These are phyloP conservation scores for Fagopyrum homotropicum DNA, from an alignment of 148 eudicot species.

Conservation along the genomic window DNA sequence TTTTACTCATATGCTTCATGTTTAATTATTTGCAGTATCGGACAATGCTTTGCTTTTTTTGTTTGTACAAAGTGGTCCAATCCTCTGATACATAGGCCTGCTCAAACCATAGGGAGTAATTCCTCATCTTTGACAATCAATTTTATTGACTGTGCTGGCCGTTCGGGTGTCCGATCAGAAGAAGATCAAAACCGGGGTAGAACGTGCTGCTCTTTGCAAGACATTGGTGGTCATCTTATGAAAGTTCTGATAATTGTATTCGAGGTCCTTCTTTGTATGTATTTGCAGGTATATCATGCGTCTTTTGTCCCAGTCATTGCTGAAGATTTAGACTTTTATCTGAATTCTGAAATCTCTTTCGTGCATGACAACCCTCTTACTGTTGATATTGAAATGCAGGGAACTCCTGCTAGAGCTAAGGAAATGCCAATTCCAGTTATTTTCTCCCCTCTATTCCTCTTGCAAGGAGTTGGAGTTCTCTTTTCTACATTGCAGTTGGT, in stretches of 20 bases:
- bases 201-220: slow-evolving; percentile 53
- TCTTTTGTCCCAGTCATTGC: neutral
- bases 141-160: slow-evolving; percentile 69
- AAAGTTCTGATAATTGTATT: slow-evolving; percentile 68
- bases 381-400: slow-evolving; percentile 17
- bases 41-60: slow-evolving; percentile 91
- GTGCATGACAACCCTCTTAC: neutral
- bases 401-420: slow-evolving; percentile 63
- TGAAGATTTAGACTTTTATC: neutral
- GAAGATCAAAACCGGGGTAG: slow-evolving; percentile 40
- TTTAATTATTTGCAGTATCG: slow-evolving; percentile 41
- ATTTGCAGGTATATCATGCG: slow-evolving; percentile 47
- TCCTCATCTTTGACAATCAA: slow-evolving; percentile 58
- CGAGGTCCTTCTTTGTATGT: slow-evolving; percentile 82
- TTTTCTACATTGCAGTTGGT: slow-evolving; percentile 48
- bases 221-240: slow-evolving; percentile 88
- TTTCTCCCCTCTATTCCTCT: slow-evolving; percentile 70
- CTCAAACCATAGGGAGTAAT: slow-evolving; percentile 37
- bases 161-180: slow-evolving; percentile 49
- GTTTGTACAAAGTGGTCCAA: slow-evolving; percentile 96
- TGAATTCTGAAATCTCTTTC: neutral
- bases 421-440: slow-evolving; percentile 53
- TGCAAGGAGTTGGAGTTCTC: slow-evolving; percentile 70
- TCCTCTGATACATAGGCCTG: slow-evolving; percentile 59
- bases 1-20: neutral